Base-by-base conservation (phyloP, 2,329 filamentous ascomycete genomes). In the Cordyceps cicadae region DNA sequence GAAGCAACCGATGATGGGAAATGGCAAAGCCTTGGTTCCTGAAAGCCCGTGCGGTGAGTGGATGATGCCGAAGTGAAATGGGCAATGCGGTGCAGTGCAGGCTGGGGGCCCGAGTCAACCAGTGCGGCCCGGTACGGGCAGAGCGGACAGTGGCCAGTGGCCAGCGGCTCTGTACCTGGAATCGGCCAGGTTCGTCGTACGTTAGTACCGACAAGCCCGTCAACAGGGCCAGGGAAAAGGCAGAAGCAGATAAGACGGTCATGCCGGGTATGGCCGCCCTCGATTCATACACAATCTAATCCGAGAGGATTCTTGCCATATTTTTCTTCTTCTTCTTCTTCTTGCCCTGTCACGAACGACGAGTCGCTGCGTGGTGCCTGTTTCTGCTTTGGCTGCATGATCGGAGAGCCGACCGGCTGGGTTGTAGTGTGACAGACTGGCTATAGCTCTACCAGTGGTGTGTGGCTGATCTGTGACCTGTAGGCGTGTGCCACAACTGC, bases 331-430 rank as follows among this genome's bases (percentile, higher is more conserved):
- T 24, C 24, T 52, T 52, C 17, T 45, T 52, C 19, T 37, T 26
- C 9, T 46, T 24, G 14, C 11, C n/a, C 19, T n/a, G 39, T n/a
- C 17, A 15, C 55, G 41, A 43, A 39, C 24, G 54, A 50, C 54
- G n/a, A 57, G 32, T 57, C 46, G 34, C 32, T 11, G 51, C 54
- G 39, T 43, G 9, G 24, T 21, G n/a, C 15, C 45, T 9, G 54
- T 50, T 41, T 32, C 45, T 53, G 51, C 34, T 46, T 49, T 17
- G 34, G 32, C 46, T 51, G 56, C 56, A 59, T 51, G 48, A 59
- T 59, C 56, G 56, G 48, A 52, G 37, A 43, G 56, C 56, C 56
- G 56, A 59, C 48, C 12, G 37, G 56, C 39, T 45, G 56, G 56
- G 56, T 58, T 58, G 45, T 14, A 17, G 45, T 58, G 34, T 58